These are phyloP conservation scores for Dryadomyces quercivorus DNA, from an alignment of 2,329 filamentous ascomycete species.

Conservation along the genomic window DNA sequence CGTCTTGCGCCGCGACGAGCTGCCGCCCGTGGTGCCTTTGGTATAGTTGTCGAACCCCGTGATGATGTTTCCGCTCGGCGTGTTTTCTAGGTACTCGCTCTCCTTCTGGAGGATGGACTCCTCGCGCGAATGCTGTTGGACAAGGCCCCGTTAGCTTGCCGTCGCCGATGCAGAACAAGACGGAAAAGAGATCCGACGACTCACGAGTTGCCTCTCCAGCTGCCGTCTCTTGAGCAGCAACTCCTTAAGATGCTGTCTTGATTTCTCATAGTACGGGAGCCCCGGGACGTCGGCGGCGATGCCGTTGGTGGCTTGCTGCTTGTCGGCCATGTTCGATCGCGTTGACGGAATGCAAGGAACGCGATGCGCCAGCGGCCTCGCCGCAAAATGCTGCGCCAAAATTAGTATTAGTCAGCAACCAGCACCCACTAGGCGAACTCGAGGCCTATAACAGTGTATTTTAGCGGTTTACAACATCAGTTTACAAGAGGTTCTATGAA, in stretches of 20 bases:
- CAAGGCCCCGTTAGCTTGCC: neutral
- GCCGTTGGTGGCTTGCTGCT: constrained; percentile 11
- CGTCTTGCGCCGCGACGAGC: constrained; percentile 50
- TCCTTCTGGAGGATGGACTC: constrained; percentile 77
- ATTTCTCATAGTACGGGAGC: constrained; percentile 60
- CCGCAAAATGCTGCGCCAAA: neutral
- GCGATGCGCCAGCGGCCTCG: no score
- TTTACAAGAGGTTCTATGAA: no score
- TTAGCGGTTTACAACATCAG: no score
- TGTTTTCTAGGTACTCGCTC: constrained; percentile 80
- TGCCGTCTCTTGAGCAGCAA: constrained; percentile 53
- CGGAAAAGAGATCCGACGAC: constrained; percentile 3
- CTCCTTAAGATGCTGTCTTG: constrained; percentile 53
- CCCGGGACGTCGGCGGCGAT: constrained; percentile 30
- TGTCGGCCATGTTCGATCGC: constrained; percentile 19
- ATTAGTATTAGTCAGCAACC: neutral
- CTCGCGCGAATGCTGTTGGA: constrained; percentile 33
- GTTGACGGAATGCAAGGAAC: neutral
- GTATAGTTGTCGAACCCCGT: constrained; percentile 97
- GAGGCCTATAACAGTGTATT: no score
- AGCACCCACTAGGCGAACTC: no score
- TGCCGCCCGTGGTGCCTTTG: constrained; percentile 63
- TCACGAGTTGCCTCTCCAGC: constrained; percentile 27
- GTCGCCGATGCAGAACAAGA: neutral
- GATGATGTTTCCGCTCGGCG: constrained; percentile 85